Conservation (phyloP, 352 stramenopile species). For the Phytophthora colocasiae region DNA sequence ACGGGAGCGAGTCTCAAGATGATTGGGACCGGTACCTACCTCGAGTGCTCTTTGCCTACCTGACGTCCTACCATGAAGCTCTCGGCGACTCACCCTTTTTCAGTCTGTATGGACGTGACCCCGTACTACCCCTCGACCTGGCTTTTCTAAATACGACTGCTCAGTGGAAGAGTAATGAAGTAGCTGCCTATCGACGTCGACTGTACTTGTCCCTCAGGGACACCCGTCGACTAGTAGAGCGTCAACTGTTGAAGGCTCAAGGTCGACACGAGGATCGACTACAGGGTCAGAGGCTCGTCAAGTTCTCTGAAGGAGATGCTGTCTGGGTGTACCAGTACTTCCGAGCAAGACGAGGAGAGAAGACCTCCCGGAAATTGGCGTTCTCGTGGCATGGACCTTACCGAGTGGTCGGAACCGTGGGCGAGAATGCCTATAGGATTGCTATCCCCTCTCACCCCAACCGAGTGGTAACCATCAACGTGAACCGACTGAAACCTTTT, state of each 20-base stretch:
- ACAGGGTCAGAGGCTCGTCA: neutral
- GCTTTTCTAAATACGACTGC: neutral
- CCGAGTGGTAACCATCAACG: neutral
- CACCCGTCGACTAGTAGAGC: neutral
- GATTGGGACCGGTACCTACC: no score
- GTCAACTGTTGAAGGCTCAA: neutral
- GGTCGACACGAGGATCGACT: neutral
- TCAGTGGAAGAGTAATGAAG: conserved; percentile 1
- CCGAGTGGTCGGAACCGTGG: neutral
- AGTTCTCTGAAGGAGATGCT: neutral
- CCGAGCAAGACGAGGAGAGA: neutral
- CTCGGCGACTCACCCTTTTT: neutral
- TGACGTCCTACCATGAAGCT: neutral
- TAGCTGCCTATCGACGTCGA: neutral
- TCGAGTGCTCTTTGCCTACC: neutral
- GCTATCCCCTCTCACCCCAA: neutral
- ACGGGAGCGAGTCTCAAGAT: no score
- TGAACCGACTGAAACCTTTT: neutral
- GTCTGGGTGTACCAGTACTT: conserved; percentile 1
- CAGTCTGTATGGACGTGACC: neutral
- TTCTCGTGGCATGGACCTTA: conserved; percentile 3
- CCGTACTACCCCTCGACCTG: neutral
- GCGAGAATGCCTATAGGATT: neutral
- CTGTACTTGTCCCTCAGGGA: neutral
- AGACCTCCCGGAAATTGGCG: neutral